phyloP scores from a whole-genome alignment of 495 filamentous ascomycete species.

The Choiromyces venosus region DNA sequence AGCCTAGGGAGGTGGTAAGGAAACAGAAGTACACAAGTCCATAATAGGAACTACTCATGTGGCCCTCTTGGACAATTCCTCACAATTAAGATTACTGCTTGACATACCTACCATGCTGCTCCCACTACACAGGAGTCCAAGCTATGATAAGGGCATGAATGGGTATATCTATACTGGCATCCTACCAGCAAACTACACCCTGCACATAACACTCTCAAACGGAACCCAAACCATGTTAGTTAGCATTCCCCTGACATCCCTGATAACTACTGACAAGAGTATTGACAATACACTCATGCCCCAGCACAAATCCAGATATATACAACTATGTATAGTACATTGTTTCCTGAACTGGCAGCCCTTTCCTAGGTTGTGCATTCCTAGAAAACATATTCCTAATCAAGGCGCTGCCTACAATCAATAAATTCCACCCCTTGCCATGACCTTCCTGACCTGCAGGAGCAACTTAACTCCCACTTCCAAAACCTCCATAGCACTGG shows the following conservation, averaged over 20 bases:
- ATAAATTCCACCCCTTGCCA: slow-evolving; percentile 31
- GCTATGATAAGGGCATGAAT: slow-evolving; percentile 20
- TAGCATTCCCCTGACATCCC: slow-evolving; percentile 33
- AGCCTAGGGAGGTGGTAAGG: slow-evolving; percentile 1
- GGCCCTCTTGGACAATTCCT: slow-evolving; percentile 32
- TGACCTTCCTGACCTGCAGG: slow-evolving; percentile 22
- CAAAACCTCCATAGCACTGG: too few species aligned
- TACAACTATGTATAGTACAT: too few species aligned
- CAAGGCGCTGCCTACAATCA: slow-evolving; percentile 28
- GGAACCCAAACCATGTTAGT: slow-evolving; percentile 19
- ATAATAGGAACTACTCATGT: slow-evolving; percentile 4
- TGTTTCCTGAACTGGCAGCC: slow-evolving; percentile 31
- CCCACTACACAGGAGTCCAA: slow-evolving; percentile 31
- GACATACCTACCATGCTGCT: slow-evolving; percentile 19
- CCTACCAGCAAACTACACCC: slow-evolving; percentile 26
- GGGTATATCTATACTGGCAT: slow-evolving; percentile 32
- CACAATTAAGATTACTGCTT: slow-evolving; percentile 22
- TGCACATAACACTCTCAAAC: slow-evolving; percentile 32
- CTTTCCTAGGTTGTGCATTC: slow-evolving; percentile 25
- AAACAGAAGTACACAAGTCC: slow-evolving; percentile 7
- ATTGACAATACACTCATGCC: too few species aligned
- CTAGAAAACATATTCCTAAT: slow-evolving; percentile 38
- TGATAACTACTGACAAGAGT: slow-evolving; percentile 22
- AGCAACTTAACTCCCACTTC: too few species aligned
- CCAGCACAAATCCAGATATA: too few species aligned